Percentiles rank a stretch among this genome's conserved stretches.
phyloP scores from a whole-genome alignment of 2,329 filamentous ascomycete species.

The Penicillium sp. region DNA sequence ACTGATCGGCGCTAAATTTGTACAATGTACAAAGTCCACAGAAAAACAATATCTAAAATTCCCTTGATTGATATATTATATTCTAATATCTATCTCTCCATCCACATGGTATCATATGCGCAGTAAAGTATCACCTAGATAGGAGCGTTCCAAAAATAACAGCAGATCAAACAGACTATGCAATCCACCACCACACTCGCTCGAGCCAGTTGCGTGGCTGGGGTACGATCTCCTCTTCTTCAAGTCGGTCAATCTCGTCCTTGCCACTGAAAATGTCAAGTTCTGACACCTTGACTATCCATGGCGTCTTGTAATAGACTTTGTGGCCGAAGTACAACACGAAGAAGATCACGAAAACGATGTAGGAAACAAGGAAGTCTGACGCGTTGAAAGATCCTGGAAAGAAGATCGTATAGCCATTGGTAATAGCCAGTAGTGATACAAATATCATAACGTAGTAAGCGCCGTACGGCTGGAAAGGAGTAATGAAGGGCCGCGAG shows the following conservation, averaged over 20 bases:
- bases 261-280: conserved; percentile 49
- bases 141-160: background rate
- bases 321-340: conserved; percentile 41
- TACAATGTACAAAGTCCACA: background rate
- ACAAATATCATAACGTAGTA: conserved; percentile 52
- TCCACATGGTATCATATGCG: background rate
- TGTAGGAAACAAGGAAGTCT: conserved; percentile 55
- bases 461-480: conserved; percentile 53
- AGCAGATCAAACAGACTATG: conserved; percentile 21
- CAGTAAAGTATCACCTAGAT: background rate
- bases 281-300: conserved; percentile 35
- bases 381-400: conserved; percentile 46
- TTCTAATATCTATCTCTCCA: background rate
- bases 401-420: conserved; percentile 57
- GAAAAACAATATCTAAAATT: background rate
- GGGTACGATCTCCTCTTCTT: conserved; percentile 41
- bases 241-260: conserved; percentile 46
- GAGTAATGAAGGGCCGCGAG: conserved; percentile 51
- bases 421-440: conserved; percentile 52
- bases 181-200: conserved; percentile 49
- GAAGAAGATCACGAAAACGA: conserved; percentile 53
- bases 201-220: conserved; percentile 44
- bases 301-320: conserved; percentile 32
- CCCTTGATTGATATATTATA: too few species aligned
- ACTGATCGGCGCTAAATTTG: background rate